Conservation (phyloP, 2,329 filamentous ascomycete species). For the Boeremia lycopersici region DNA sequence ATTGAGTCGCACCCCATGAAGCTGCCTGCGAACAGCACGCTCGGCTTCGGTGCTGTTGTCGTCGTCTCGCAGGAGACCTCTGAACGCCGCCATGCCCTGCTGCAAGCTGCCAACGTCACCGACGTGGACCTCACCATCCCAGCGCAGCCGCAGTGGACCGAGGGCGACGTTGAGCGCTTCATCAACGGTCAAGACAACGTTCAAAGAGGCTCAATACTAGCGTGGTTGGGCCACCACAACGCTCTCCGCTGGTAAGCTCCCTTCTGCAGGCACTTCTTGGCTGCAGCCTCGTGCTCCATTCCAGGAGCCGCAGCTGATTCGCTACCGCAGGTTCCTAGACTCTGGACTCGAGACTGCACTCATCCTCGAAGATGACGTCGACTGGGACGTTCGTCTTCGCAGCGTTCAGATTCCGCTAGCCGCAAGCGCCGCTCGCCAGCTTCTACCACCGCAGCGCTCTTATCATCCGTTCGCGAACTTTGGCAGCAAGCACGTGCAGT, state of each 20-base stretch:
- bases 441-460: constrained; percentile 40
- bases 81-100: constrained; percentile 47
- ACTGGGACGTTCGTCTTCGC: constrained; percentile 54
- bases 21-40: constrained; percentile 42
- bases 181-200: constrained; percentile 43
- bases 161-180: constrained; percentile 48
- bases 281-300: constrained; percentile 10
- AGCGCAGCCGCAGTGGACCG: constrained; percentile 50
- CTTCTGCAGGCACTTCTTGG: constrained; percentile 13
- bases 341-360: constrained; percentile 51
- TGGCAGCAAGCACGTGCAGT: constrained; percentile 37
- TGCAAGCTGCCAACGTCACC: constrained; percentile 52
- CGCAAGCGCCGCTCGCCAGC: constrained; percentile 47
- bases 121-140: constrained; percentile 52
- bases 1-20: constrained; percentile 32
- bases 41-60: constrained; percentile 51
- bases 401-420: constrained; percentile 51
- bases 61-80: constrained; percentile 51
- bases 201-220: constrained; percentile 49
- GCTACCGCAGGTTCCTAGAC: constrained; percentile 47
- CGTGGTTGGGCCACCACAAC: constrained; percentile 53
- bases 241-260: constrained; percentile 47
- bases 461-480: constrained; percentile 21
- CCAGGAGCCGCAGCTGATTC: constrained; percentile 17
- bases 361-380: constrained; percentile 54